Conservation (phyloP, 495 filamentous ascomycete species). For the Melanomma pulvis-pyrius region DNA sequence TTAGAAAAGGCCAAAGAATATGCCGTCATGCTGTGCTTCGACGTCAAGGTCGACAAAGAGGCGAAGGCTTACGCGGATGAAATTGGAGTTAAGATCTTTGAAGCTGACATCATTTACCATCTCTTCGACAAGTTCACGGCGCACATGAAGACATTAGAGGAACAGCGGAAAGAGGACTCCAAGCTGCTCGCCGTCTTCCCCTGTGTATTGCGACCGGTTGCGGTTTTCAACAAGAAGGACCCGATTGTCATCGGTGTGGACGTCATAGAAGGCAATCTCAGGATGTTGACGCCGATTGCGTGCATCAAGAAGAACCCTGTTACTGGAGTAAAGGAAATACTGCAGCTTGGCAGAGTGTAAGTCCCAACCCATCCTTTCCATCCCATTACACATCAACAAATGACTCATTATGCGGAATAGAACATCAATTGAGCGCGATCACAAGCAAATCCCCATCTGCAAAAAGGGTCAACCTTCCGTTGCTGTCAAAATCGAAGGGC, state of each 20-base stretch:
- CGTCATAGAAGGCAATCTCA: conserved; percentile 84
- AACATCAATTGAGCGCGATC: conserved; percentile 92
- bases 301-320: conserved; percentile 78
- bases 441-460: conserved; percentile 87
- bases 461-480: conserved; percentile 97
- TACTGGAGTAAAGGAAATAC: conserved; percentile 78
- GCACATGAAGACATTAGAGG: conserved; percentile 82
- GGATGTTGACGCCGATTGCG: conserved; percentile 83
- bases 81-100: conserved; percentile 96
- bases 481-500: conserved; percentile 94
- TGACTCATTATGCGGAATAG: conserved; percentile 52
- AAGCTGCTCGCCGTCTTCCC: conserved; percentile 97
- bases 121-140: conserved; percentile 95
- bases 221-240: conserved; percentile 97
- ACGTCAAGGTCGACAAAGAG: conserved; percentile 99
- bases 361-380: conserved; percentile 44
- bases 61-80: conserved; percentile 89
- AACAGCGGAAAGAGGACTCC: conserved; percentile 92
- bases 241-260: conserved; percentile 97
- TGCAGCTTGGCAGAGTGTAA: conserved; percentile 92
- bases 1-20: conserved; percentile 94
- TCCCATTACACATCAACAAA: not conserved
- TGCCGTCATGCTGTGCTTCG: conserved; percentile 99
- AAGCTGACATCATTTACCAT: conserved; percentile 98
- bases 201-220: conserved; percentile 83